These are phyloP conservation scores for Ceratopteris richardii DNA, from an alignment of 75 land plant genomes.

Conservation along the genomic window DNA sequence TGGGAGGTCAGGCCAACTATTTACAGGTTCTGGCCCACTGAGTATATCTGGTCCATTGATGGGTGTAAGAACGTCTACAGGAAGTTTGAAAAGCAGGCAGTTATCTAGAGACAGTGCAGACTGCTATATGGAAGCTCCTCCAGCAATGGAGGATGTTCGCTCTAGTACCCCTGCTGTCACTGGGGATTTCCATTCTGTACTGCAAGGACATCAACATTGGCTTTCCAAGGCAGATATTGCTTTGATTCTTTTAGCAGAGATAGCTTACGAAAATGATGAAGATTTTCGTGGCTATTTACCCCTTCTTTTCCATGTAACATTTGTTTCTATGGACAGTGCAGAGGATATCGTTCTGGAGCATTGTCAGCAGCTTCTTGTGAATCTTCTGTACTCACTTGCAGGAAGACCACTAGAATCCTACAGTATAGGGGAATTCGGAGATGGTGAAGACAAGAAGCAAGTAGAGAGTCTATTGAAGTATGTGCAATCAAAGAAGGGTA, in stretches of 20 bases:
- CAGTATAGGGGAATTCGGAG: conserved; percentile 71
- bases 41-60: conserved; percentile 93
- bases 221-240: conserved; percentile 98
- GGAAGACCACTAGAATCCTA: conserved; percentile 92
- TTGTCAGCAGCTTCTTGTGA: conserved; percentile 95
- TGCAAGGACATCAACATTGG: conserved; percentile 86
- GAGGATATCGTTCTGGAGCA: conserved; percentile 97
- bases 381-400: conserved; percentile 92
- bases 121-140: conserved; percentile 80
- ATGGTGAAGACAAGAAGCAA: conserved; percentile 95
- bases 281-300: conserved; percentile 98
- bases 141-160: conserved; percentile 74
- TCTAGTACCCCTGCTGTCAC: conserved; percentile 60
- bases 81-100: conserved; percentile 88
- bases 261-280: conserved; percentile 99
- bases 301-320: conserved; percentile 93
- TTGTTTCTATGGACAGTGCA: conserved; percentile 99
- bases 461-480: conserved; percentile 96
- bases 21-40: conserved; percentile 63
- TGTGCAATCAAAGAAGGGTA: conserved; percentile 97
- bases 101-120: conserved; percentile 98
- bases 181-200: conserved; percentile 83
- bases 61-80: conserved; percentile 88
- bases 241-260: conserved; percentile 88
- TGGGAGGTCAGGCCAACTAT: conserved; percentile 92